Evolutionary conservation across 2,329 filamentous ascomycete species (phyloP).

Genomic region (Talaromyces islandicus): DNA sequence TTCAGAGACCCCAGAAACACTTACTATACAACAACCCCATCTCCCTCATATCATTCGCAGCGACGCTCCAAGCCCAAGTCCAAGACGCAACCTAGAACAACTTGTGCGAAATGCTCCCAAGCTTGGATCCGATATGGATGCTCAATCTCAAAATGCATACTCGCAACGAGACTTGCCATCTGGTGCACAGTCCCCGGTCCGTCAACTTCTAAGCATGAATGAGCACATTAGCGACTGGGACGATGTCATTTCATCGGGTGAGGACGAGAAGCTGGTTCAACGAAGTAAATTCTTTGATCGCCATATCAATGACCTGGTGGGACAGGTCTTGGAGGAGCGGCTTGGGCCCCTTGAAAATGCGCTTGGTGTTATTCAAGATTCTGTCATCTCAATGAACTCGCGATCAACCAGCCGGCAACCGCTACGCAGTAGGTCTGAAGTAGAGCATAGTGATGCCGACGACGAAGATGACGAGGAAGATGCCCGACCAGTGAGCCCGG

Average conservation of each 20-base stretch:
- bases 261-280: slow-evolving; percentile 75
- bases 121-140: slow-evolving; percentile 28
- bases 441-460: slow-evolving; percentile 79
- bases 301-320: slow-evolving; percentile 81
- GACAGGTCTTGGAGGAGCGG: slow-evolving; percentile 66
- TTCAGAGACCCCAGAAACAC: slow-evolving; percentile 37
- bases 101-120: slow-evolving; percentile 42
- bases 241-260: slow-evolving; percentile 71
- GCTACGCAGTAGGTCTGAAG: slow-evolving; percentile 63
- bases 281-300: slow-evolving; percentile 85
- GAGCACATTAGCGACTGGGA: slow-evolving; percentile 87
- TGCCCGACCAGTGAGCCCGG: slow-evolving; percentile 69
- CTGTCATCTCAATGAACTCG: slow-evolving; percentile 54
- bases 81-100: slow-evolving; percentile 48
- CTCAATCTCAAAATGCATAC: slow-evolving; percentile 41
- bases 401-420: slow-evolving; percentile 53
- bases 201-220: slow-evolving; percentile 55
- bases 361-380: slow-evolving; percentile 69
- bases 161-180: slow-evolving; percentile 60
- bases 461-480: slow-evolving; percentile 67
- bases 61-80: slow-evolving; percentile 68
- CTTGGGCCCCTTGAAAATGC: slow-evolving; percentile 75
- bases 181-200: slow-evolving; percentile 49
- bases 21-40: slow-evolving; percentile 41
- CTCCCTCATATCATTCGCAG: slow-evolving; percentile 51